Conservation (phyloP, 257 asterid species). For the Salvia splendens region DNA sequence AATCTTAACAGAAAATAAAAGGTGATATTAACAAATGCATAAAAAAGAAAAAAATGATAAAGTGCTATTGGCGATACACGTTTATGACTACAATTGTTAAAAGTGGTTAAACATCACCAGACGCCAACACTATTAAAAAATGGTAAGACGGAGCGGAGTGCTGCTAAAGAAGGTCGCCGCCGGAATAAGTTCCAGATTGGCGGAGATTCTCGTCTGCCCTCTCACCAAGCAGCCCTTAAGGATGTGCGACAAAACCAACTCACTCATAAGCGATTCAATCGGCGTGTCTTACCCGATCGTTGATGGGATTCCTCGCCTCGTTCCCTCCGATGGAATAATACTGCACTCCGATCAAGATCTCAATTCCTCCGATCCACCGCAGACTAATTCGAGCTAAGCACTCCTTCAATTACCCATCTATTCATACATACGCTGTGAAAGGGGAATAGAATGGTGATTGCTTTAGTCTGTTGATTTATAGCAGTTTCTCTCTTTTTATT, state of each 20-base stretch:
- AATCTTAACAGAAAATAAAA: too few relatives aligned
- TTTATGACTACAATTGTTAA: not conserved
- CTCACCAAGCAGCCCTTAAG: conserved; percentile 19
- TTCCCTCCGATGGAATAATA: conserved; percentile 17
- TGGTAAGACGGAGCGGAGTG: not conserved
- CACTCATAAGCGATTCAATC: conserved; percentile 17
- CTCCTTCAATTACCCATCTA: not conserved
- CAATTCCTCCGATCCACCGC: conserved; percentile 1
- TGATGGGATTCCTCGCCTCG: conserved; percentile 20
- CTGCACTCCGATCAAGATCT: conserved; percentile 5
- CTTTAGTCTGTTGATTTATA: too few relatives aligned
- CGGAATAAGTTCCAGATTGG: conserved; percentile 14
- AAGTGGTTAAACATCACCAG: not conserved
- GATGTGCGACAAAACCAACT: conserved; percentile 22
- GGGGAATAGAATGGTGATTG: too few relatives aligned
- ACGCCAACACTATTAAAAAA: not conserved
- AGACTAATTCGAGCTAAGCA: conserved; percentile 12
- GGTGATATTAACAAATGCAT: too few relatives aligned
- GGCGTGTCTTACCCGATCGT: conserved; percentile 25
- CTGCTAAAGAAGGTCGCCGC: conserved; percentile 21
- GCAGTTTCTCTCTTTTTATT: too few relatives aligned
- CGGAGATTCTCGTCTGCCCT: conserved; percentile 23
- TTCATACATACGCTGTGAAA: too few relatives aligned
- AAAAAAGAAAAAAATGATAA: too few relatives aligned
- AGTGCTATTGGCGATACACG: not conserved